Evolutionary conservation across 345 rosid genomes (phyloP).

Genomic region (Boechera retrofracta): DNA sequence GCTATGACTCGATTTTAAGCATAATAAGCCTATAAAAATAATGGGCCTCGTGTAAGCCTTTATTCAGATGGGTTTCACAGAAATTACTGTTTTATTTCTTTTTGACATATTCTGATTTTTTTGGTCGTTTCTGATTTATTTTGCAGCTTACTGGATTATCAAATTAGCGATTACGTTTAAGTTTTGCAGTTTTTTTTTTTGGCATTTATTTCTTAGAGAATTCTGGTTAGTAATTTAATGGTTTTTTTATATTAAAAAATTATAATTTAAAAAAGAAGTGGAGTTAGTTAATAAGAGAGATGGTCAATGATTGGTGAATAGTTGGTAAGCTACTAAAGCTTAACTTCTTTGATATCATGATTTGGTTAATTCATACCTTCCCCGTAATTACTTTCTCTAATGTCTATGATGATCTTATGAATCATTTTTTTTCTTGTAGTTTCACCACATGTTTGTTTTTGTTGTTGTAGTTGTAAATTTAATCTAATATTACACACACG

Average conservation of each 20-base stretch:
- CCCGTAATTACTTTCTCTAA: neutral
- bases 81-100: neutral
- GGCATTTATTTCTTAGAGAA: neutral
- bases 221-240: neutral
- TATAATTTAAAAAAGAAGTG: neutral
- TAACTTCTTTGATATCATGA: constrained; percentile 23
- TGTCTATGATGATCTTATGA: too few relatives aligned
- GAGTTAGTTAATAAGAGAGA: constrained; percentile 9
- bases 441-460: too few relatives aligned
- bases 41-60: neutral
- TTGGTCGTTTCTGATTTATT: neutral
- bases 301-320: constrained; percentile 27
- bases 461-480: too few relatives aligned
- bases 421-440: too few relatives aligned
- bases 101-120: neutral
- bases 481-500: too few relatives aligned
- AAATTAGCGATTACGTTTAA: neutral
- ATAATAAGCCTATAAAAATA: neutral
- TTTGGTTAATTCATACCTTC: constrained; percentile 31
- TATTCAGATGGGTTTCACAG: constrained; percentile 4
- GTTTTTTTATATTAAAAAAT: neutral
- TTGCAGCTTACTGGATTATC: neutral
- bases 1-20: neutral
- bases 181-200: neutral
- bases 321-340: constrained; percentile 29